Evolutionary conservation across 768 basidiomycete genomes (phyloP).

Genomic region (Lanmaoa pseudosensibilis): DNA sequence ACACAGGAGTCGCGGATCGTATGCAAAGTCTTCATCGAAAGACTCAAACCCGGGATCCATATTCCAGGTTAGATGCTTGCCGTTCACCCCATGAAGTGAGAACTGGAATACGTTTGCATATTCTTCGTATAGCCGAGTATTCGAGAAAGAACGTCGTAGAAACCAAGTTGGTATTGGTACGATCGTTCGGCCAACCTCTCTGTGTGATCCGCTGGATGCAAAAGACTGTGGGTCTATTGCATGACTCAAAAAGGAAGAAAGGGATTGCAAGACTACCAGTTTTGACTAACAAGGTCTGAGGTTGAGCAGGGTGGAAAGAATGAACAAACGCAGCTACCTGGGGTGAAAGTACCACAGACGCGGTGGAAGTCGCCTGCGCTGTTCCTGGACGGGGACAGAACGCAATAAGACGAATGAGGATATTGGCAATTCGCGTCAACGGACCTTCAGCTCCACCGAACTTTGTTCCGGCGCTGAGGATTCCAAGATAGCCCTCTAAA

Average conservation of each 20-base stretch:
- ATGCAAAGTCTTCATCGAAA: slow-evolving; percentile 33
- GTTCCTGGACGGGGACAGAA: slow-evolving; percentile 19
- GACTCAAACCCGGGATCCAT: slow-evolving; percentile 25
- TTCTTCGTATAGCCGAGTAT: slow-evolving; percentile 47
- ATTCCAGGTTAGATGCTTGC: slow-evolving; percentile 28
- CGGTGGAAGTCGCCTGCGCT: slow-evolving; percentile 53
- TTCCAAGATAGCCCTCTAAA: slow-evolving; percentile 78
- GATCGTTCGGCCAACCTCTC: slow-evolving; percentile 10
- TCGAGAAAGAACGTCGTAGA: slow-evolving; percentile 58
- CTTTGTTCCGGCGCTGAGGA: slow-evolving; percentile 67
- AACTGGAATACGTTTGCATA: slow-evolving; percentile 52
- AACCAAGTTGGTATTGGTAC: slow-evolving; percentile 57
- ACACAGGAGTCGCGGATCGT: slow-evolving; percentile 19
- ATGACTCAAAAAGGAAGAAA: slow-evolving; percentile 62
- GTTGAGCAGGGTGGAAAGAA: neutral
- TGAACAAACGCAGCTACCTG: slow-evolving; percentile 41
- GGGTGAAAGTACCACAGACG: slow-evolving; percentile 64
- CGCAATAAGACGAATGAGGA: neutral
- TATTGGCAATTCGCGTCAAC: slow-evolving; percentile 3
- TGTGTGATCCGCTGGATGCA: slow-evolving; percentile 16
- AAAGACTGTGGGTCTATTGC: slow-evolving; percentile 37
- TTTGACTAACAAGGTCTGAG: slow-evolving; percentile 56
- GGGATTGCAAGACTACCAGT: slow-evolving; percentile 69
- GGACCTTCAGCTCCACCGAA: slow-evolving; percentile 58
- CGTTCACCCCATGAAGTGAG: slow-evolving; percentile 1